These are phyloP conservation scores for Chrysoporthe cubensis DNA, from an alignment of 2,329 filamentous ascomycete species.

Conservation along the genomic window DNA sequence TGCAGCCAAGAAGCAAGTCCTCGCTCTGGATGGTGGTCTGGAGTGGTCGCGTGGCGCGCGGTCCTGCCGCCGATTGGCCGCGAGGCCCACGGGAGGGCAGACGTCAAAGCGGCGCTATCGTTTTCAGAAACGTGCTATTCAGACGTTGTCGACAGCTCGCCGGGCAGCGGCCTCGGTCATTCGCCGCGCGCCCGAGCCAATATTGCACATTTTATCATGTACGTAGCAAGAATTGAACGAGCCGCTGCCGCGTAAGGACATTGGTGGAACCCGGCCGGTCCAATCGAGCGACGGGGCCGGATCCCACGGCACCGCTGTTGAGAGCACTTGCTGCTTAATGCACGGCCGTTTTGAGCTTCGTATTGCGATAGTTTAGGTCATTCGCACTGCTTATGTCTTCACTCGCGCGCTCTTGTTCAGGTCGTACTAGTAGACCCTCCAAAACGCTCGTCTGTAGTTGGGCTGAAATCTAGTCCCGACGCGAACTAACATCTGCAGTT, in stretches of 20 bases:
- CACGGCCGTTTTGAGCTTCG: not conserved
- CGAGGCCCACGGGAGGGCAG: not conserved
- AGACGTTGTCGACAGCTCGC: not conserved
- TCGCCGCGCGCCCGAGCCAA: not conserved
- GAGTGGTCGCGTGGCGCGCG: not conserved
- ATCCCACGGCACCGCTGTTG: not conserved
- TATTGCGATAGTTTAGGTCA: not conserved
- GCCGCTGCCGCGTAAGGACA: not conserved
- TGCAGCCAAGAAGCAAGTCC: not conserved
- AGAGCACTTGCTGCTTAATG: not conserved
- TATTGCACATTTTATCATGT: not conserved
- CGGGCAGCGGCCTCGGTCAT: not conserved
- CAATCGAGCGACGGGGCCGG: not conserved
- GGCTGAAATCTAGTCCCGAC: not conserved
- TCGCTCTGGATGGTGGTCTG: not conserved
- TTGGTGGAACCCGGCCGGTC: not conserved
- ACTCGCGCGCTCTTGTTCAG: too few relatives aligned
- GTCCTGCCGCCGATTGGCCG: constrained; percentile 1
- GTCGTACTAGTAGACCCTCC: not conserved
- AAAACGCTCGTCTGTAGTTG: not conserved
- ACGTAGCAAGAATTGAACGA: not conserved
- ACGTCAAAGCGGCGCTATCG: not conserved
- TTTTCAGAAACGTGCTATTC: not conserved
- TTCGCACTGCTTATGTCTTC: too few relatives aligned
- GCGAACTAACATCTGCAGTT: not conserved